phyloP scores from a whole-genome alignment of 2,329 filamentous ascomycete species.

The Chrysoporthe austroafricana region DNA sequence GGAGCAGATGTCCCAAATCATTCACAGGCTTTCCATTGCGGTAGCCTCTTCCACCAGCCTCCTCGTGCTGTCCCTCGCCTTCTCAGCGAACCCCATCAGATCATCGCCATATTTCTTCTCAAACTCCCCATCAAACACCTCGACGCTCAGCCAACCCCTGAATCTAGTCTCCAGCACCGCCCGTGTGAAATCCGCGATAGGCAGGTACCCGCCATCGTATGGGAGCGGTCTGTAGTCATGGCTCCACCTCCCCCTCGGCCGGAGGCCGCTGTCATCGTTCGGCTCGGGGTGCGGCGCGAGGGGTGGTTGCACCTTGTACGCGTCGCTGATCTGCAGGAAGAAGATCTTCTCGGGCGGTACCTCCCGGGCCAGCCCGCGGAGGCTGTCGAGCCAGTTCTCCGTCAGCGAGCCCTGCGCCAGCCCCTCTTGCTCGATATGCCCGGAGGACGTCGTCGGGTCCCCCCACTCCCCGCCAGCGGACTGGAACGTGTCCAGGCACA shows the following conservation, averaged over 20 bases:
- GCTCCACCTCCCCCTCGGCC: constrained; percentile 71
- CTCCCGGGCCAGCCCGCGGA: constrained; percentile 58
- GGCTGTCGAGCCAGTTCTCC: constrained; percentile 54
- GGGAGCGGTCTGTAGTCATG: constrained; percentile 71
- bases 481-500: constrained; percentile 81
- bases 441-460: constrained; percentile 68
- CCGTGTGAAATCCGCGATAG: constrained; percentile 64
- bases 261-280: constrained; percentile 54
- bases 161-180: constrained; percentile 69
- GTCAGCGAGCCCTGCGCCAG: constrained; percentile 49
- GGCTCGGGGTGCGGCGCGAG: constrained; percentile 47
- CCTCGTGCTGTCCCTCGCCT: constrained; percentile 29
- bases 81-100: constrained; percentile 34
- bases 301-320: constrained; percentile 64
- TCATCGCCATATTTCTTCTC: constrained; percentile 38
- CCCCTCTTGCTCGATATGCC: constrained; percentile 55
- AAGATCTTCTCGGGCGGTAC: constrained; percentile 74
- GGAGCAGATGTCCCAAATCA: not conserved
- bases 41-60: constrained; percentile 21
- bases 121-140: constrained; percentile 39
- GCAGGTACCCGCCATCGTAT: constrained; percentile 72
- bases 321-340: constrained; percentile 75
- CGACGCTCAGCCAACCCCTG: constrained; percentile 36
- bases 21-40: constrained; percentile 2
- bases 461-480: constrained; percentile 73